Evolutionary conservation across 768 basidiomycete species (phyloP).

Genomic region (Goffeauzyma gilvescens): DNA sequence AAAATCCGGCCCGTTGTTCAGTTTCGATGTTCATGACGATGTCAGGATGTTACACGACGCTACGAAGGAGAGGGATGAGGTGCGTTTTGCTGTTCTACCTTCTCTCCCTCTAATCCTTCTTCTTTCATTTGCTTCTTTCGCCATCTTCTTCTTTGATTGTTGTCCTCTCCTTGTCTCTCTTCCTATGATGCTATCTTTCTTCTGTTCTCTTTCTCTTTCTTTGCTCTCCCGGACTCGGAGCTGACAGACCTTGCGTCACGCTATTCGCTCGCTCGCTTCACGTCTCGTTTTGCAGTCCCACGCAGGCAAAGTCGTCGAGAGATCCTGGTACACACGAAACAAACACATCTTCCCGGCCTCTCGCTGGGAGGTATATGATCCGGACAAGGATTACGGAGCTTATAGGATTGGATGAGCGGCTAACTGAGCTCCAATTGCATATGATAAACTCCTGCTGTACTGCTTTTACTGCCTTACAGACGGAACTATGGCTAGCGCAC

Average conservation of each 20-base stretch:
- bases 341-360: conserved; percentile 97
- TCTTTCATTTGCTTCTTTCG: neutral
- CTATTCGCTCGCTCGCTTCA: neutral
- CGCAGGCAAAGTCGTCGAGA: conserved; percentile 93
- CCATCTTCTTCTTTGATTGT: neutral
- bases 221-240: neutral
- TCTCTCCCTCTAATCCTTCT: neutral
- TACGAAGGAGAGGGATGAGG: conserved; percentile 91
- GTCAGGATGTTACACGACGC: conserved; percentile 85
- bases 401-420: conserved; percentile 51
- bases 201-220: neutral
- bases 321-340: conserved; percentile 84
- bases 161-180: neutral
- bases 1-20: conserved; percentile 93
- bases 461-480: too few relatives aligned
- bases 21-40: conserved; percentile 98
- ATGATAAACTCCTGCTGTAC: too few relatives aligned
- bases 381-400: conserved; percentile 79
- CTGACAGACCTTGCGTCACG: neutral
- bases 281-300: conserved; percentile 40
- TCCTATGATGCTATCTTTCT: neutral
- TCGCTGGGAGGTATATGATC: conserved; percentile 92
- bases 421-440: too few relatives aligned
- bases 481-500: too few relatives aligned
- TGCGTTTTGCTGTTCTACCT: conserved; percentile 24